A percentile compares a stretch with the other conserved stretches of the same genome.
These are phyloP conservation scores for Apiospora malaysiana DNA, from an alignment of 2,329 filamentous ascomycete genomes.

Conservation along the genomic window DNA sequence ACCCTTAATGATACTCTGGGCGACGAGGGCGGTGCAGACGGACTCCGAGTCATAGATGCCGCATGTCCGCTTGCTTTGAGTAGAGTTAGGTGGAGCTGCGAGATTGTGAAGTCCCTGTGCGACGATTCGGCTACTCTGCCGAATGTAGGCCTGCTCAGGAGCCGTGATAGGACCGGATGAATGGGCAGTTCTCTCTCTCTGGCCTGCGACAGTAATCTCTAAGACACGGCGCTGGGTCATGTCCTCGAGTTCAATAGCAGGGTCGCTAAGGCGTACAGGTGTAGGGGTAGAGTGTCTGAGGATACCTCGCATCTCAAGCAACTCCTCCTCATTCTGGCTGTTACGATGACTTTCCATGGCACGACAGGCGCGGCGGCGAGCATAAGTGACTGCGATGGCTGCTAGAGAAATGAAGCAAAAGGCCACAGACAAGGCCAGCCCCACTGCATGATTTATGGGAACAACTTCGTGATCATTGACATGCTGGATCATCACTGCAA, in stretches of 20 bases:
- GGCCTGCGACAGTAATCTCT: background rate
- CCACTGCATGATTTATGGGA: too few relatives aligned
- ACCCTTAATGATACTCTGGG: background rate
- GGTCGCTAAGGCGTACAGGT: background rate
- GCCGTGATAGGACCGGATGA: background rate
- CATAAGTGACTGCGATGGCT: background rate
- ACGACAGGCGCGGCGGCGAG: background rate
- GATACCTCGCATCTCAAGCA: background rate
- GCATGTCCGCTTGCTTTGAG: background rate
- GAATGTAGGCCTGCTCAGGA: background rate
- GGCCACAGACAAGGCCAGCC: background rate
- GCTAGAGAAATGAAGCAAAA: background rate
- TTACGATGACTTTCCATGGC: background rate
- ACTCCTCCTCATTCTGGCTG: background rate
- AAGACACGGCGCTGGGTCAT: background rate
- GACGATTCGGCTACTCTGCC: background rate
- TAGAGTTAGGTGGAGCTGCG: background rate
- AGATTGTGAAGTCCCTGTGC: background rate
- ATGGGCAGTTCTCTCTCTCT: background rate
- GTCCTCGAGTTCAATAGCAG: background rate
- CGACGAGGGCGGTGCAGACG: background rate
- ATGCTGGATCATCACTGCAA: background rate
- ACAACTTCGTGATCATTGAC: background rate
- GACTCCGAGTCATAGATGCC: conserved; percentile 6
- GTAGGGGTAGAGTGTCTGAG: background rate